Evolutionary conservation across 176 grass and related monocot genomes (phyloP).

Genomic region (Musa itinerans): DNA sequence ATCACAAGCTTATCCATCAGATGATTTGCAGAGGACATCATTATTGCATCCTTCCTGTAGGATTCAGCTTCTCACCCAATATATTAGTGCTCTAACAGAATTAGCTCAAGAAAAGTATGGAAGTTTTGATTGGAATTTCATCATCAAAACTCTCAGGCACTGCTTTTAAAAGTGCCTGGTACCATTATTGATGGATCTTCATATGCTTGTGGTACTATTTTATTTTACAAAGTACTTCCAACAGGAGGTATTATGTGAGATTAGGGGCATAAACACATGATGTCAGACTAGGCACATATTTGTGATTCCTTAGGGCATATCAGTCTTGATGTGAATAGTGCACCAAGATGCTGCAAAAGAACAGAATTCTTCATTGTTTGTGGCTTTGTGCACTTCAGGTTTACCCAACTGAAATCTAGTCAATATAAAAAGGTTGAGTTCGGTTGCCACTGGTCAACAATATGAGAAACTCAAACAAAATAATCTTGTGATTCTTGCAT

Average conservation of each 20-base stretch:
- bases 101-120: slow-evolving; percentile 52
- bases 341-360: too few relatives aligned
- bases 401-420: neutral
- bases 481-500: neutral
- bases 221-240: too few relatives aligned
- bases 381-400: too few relatives aligned
- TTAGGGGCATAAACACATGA: too few relatives aligned
- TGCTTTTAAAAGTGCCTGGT: neutral
- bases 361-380: too few relatives aligned
- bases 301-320: too few relatives aligned
- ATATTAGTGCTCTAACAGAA: slow-evolving; percentile 43
- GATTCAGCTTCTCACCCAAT: slow-evolving; percentile 46
- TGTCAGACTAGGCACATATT: too few relatives aligned
- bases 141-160: neutral
- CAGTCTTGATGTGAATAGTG: too few relatives aligned
- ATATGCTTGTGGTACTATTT: too few relatives aligned
- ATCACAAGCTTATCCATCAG: slow-evolving; percentile 19
- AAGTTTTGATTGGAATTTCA: slow-evolving; percentile 12
- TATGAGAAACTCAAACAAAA: neutral
- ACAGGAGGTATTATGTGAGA: too few relatives aligned
- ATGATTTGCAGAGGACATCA: slow-evolving; percentile 26
- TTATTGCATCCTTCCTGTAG: slow-evolving; percentile 32
- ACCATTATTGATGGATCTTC: neutral
- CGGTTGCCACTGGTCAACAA: neutral
- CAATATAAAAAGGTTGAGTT: neutral